These are phyloP conservation scores for Rhodotorula sp. DNA, from an alignment of 1,284 basidiomycete genomes.

Conservation along the genomic window DNA sequence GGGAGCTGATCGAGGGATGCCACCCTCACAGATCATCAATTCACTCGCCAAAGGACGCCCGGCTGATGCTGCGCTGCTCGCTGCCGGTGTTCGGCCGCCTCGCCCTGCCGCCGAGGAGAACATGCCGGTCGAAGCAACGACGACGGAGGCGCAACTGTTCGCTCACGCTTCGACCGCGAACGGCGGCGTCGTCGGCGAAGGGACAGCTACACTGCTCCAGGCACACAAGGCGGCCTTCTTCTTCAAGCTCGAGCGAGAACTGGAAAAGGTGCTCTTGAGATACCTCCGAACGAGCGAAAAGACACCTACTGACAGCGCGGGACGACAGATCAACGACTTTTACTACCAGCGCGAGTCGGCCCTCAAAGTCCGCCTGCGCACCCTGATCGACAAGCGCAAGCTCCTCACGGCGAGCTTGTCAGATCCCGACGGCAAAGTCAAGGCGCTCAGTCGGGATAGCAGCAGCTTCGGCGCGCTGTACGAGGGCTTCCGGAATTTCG, in stretches of 20 bases:
- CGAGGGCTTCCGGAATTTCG: slow-evolving; percentile 92
- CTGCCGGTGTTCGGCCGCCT: slow-evolving; percentile 72
- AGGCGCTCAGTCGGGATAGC: slow-evolving; percentile 57
- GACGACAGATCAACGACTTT: slow-evolving; percentile 91
- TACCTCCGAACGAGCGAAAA: not conserved
- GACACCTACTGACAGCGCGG: not conserved
- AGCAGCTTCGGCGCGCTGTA: slow-evolving; percentile 54
- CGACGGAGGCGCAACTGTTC: slow-evolving; percentile 38
- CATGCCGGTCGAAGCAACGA: slow-evolving; percentile 32
- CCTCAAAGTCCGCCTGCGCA: slow-evolving; percentile 84
- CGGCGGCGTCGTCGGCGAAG: slow-evolving; percentile 26
- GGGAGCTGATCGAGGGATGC: too few relatives aligned
- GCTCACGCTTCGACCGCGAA: slow-evolving; percentile 32
- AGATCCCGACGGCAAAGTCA: slow-evolving; percentile 50
- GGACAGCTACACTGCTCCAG: slow-evolving; percentile 58
- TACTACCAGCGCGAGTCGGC: slow-evolving; percentile 98
- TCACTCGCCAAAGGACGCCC: slow-evolving; percentile 90
- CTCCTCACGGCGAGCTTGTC: slow-evolving; percentile 49
- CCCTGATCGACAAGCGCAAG: slow-evolving; percentile 88
- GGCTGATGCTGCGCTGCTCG: slow-evolving; percentile 82
- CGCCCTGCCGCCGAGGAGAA: slow-evolving; percentile 16
- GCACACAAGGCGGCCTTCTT: slow-evolving; percentile 98
- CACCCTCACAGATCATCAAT: slow-evolving; percentile 74
- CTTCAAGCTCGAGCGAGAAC: slow-evolving; percentile 95
- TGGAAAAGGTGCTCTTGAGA: slow-evolving; percentile 75